Evolutionary conservation across 1,139 yeast genomes (phyloP).

Genomic region (Taphrina populina): DNA sequence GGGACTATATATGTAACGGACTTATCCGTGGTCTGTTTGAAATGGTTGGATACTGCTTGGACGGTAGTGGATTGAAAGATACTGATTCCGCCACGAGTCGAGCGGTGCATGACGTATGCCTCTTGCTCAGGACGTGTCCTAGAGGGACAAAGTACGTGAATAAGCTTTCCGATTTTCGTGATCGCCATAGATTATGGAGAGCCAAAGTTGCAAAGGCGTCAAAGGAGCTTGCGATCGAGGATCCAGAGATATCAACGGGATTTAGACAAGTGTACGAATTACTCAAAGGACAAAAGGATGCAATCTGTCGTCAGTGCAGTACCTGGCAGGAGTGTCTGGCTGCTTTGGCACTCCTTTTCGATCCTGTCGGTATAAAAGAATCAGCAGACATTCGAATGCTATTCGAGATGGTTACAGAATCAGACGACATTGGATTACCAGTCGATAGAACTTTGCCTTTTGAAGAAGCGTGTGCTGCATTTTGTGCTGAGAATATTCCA

Average conservation of each 20-base stretch:
- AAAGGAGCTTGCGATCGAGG: conserved; percentile 31
- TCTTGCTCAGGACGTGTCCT: conserved; percentile 38
- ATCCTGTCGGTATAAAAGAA: conserved; percentile 53
- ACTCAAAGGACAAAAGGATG: conserved; percentile 55
- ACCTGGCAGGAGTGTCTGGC: conserved; percentile 72
- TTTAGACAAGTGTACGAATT: conserved; percentile 38
- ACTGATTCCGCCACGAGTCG: conserved; percentile 34
- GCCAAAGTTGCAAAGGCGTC: conserved; percentile 37
- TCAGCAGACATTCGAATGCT: conserved; percentile 46
- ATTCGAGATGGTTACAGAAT: conserved; percentile 43
- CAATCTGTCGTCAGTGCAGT: conserved; percentile 54
- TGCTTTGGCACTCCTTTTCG: conserved; percentile 62
- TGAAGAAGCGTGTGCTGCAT: conserved; percentile 61
- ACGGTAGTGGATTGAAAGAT: conserved; percentile 35
- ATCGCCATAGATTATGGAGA: conserved; percentile 39
- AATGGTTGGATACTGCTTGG: conserved; percentile 49
- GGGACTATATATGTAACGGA: conserved; percentile 63
- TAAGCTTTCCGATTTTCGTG: conserved; percentile 25
- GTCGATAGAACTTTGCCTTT: conserved; percentile 50
- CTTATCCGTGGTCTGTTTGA: conserved; percentile 61
- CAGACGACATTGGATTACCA: conserved; percentile 42
- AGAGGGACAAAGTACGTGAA: conserved; percentile 27
- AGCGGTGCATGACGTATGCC: conserved; percentile 33
- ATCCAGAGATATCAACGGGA: conserved; percentile 33
- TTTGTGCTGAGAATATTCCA: conserved; percentile 57